Conservation (phyloP, 2,329 filamentous ascomycete genomes). For the Colletotrichum karsti region DNA sequence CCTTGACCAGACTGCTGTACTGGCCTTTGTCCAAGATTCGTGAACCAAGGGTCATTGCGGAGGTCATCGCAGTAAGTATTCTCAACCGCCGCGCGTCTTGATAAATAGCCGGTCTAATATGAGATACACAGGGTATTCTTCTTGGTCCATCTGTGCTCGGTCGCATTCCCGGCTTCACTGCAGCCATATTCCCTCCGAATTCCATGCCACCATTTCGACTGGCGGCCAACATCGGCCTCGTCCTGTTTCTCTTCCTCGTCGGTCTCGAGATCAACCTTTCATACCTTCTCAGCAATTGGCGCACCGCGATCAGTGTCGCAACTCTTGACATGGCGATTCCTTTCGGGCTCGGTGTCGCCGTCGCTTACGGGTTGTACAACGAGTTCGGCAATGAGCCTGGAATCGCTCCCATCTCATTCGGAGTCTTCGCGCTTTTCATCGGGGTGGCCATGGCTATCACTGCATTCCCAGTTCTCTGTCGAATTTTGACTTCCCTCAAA, state of each 20-base stretch:
- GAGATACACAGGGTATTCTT: constrained; percentile 81
- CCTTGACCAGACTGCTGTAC: constrained; percentile 67
- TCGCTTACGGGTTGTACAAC: constrained; percentile 83
- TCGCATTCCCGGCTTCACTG: constrained; percentile 80
- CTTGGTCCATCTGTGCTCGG: constrained; percentile 90
- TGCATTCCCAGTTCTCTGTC: constrained; percentile 89
- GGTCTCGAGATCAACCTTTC: constrained; percentile 87
- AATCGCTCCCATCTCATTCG: constrained; percentile 54
- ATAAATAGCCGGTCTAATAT: no score
- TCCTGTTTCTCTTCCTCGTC: constrained; percentile 88
- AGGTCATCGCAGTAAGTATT: no score
- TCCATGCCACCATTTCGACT: constrained; percentile 81
- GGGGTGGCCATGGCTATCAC: constrained; percentile 95
- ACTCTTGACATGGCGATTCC: constrained; percentile 83
- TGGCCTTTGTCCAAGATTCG: constrained; percentile 80
- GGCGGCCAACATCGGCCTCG: constrained; percentile 83
- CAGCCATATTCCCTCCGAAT: constrained; percentile 77
- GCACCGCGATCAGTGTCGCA: constrained; percentile 79
- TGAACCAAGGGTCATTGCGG: constrained; percentile 84
- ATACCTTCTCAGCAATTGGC: constrained; percentile 82
- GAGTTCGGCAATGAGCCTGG: constrained; percentile 65
- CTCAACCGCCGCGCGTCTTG: no score
- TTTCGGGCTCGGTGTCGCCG: constrained; percentile 82
- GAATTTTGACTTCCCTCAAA: constrained; percentile 91
- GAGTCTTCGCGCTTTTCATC: constrained; percentile 75